A percentile compares a stretch with the other conserved stretches of the same genome.
These are phyloP conservation scores for Verticillium klebahnii DNA, from an alignment of 2,329 filamentous ascomycete genomes.

Conservation along the genomic window DNA sequence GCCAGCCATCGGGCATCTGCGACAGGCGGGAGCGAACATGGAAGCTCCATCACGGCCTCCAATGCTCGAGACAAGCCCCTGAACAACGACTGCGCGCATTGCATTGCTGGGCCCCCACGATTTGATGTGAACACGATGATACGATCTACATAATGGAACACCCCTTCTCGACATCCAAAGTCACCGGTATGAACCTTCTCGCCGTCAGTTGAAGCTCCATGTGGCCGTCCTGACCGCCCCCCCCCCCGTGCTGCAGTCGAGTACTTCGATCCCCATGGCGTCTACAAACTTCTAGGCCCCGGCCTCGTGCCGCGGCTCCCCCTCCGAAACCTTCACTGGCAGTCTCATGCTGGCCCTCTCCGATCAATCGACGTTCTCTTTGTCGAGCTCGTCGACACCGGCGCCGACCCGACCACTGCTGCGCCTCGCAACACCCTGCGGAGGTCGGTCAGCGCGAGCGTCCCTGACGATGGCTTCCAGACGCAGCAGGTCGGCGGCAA, in stretches of 20 bases:
- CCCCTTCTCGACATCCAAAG: constrained; percentile 68
- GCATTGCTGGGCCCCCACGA: constrained; percentile 22
- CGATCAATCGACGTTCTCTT: constrained; percentile 92
- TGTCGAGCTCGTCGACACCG: constrained; percentile 73
- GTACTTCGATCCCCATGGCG: constrained; percentile 88
- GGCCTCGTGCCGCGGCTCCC: constrained; percentile 76
- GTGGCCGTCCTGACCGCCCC: constrained; percentile 10
- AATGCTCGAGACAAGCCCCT: background rate
- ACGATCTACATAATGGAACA: constrained; percentile 53
- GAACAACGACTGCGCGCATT: constrained; percentile 13
- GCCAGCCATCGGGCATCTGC: background rate
- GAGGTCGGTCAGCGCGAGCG: constrained; percentile 25
- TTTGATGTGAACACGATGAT: constrained; percentile 1
- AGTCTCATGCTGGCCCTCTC: constrained; percentile 84
- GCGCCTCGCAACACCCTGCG: constrained; percentile 15
- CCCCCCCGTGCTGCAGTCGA: constrained; percentile 61
- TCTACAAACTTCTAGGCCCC: constrained; percentile 77
- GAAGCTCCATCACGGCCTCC: background rate
- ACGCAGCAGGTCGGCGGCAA: constrained; percentile 46
- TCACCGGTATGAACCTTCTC: constrained; percentile 55
- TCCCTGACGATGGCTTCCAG: constrained; percentile 56
- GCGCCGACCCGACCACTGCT: constrained; percentile 31
- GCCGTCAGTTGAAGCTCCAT: background rate
- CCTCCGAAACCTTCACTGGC: constrained; percentile 92
- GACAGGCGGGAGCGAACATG: background rate